phyloP scores from a whole-genome alignment of 805 yeast genomes.

The Sugiyamaella floridensis region DNA sequence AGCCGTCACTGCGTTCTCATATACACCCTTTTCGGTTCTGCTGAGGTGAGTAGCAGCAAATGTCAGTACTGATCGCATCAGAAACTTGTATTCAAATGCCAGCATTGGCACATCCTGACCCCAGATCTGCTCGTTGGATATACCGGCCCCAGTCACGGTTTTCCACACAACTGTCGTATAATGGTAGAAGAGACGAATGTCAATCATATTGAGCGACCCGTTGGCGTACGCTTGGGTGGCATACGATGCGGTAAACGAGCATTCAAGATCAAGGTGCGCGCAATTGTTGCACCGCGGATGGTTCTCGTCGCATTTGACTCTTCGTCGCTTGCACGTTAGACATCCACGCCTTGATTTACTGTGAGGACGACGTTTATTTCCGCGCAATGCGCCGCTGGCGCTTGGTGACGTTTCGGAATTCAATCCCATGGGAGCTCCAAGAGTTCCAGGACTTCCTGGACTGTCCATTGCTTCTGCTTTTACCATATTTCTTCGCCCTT shows the following conservation, averaged over 20 bases:
- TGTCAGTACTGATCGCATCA: slow-evolving; percentile 88
- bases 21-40: slow-evolving; percentile 65
- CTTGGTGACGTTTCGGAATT: background rate
- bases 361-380: slow-evolving; percentile 70
- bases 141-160: slow-evolving; percentile 86
- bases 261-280: slow-evolving; percentile 65
- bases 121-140: slow-evolving; percentile 82
- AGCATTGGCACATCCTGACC: slow-evolving; percentile 77
- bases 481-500: background rate
- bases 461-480: background rate
- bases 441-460: background rate
- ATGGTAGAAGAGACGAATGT: slow-evolving; percentile 77
- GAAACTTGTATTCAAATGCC: slow-evolving; percentile 80
- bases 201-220: slow-evolving; percentile 54
- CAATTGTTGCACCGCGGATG: slow-evolving; percentile 79
- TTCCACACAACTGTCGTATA: slow-evolving; percentile 78
- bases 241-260: slow-evolving; percentile 30
- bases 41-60: slow-evolving; percentile 89
- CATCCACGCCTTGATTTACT: slow-evolving; percentile 87
- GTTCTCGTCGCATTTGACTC: slow-evolving; percentile 89
- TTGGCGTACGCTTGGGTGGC: slow-evolving; percentile 2
- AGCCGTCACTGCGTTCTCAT: slow-evolving; percentile 17
- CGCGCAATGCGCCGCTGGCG: background rate
- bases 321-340: slow-evolving; percentile 75
- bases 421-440: background rate